phyloP scores from a whole-genome alignment of 306 rosid species.

The Inga oerstediana region DNA sequence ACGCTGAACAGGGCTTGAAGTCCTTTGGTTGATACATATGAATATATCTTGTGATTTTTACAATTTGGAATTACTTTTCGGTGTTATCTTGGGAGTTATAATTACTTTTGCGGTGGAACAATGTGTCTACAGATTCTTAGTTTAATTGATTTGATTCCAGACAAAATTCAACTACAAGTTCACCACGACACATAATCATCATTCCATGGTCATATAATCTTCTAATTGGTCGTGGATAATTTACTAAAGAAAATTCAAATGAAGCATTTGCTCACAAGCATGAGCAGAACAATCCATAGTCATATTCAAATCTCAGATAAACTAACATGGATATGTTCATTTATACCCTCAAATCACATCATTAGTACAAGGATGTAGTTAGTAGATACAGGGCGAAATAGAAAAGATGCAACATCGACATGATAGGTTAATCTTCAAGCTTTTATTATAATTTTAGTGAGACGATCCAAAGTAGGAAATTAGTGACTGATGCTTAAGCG shows the following conservation, averaged over 20 bases:
- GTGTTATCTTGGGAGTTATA: neutral
- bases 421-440: conserved; percentile 26
- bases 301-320: neutral
- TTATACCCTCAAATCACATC: neutral
- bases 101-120: neutral
- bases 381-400: conserved; percentile 37
- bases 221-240: neutral
- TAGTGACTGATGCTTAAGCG: conserved; percentile 44
- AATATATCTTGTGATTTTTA: neutral
- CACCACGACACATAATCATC: neutral
- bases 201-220: neutral
- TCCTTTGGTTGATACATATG: neutral
- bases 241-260: neutral
- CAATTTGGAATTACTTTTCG: neutral
- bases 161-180: neutral
- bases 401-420: conserved; percentile 21
- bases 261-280: neutral
- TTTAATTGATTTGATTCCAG: neutral
- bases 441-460: neutral
- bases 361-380: conserved; percentile 34
- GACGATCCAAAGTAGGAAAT: conserved; percentile 3
- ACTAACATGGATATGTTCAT: neutral
- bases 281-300: neutral
- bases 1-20: neutral
- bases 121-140: neutral